Base-by-base conservation (phyloP, 1,284 basidiomycete genomes). In the Golubevia sp. region DNA sequence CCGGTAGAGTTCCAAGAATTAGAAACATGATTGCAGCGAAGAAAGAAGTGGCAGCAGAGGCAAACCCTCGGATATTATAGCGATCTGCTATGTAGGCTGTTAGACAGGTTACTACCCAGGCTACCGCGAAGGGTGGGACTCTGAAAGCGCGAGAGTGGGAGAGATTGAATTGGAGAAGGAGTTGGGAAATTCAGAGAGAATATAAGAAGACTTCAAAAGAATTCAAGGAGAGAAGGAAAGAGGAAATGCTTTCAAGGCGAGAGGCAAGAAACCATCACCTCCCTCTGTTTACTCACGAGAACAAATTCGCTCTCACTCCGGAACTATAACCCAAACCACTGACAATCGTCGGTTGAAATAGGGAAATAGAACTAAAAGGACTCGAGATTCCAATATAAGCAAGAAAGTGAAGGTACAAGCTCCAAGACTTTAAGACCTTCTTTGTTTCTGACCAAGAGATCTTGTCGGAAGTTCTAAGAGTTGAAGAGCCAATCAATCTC, bases 81-180 rank as follows among this genome's bases (percentile, higher is more conserved):
- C 27, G 51, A 30, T 53, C 51, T 25, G 24, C 51, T 30, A 6
- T 11, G 27, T 15, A 53, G 24, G 51, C 24, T 15, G 27, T 30
- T n/a, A 30, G 24, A 25, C 24, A 53, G 18, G 51, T 53, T 11
- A 53, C 51, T 25, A 53, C 51, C 51, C 51, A 53, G n/a, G 51
- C 51, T 25, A n/a, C 51, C 20, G 51, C 51, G 27, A 25, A 53
- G 13, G 51, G 51, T 30, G 51, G 51, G 13, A 53, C 51, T 25
- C 51, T 53, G 51, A 53, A 30, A n/a, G n/a, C 24, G 20, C 2
- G 20, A 53, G 20, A 15, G n/a, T 30, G 51, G 13, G 27, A 30
- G 20, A 25, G 20, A 49, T 49, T 49, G 18, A 23, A 23, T n/a
- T n/a, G n/a, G n/a, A n/a, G n/a, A n/a, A n/a, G n/a, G n/a, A n/a